These are phyloP conservation scores for Xylaria nigripes DNA, from an alignment of 495 filamentous ascomycete species.

Conservation along the genomic window DNA sequence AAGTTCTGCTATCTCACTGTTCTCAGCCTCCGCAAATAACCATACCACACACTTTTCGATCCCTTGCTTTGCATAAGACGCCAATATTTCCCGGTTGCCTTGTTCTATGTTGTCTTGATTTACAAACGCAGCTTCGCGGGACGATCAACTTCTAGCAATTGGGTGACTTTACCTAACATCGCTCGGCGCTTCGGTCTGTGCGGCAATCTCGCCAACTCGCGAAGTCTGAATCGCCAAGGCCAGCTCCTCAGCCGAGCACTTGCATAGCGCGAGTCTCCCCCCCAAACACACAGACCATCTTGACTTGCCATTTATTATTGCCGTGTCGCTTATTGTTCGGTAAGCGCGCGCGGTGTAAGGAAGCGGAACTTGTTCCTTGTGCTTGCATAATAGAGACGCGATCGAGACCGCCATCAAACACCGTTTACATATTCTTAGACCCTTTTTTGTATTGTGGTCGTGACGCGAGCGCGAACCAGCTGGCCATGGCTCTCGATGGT, in stretches of 20 bases:
- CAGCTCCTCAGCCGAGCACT: neutral
- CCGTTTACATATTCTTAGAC: neutral
- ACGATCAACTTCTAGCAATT: neutral
- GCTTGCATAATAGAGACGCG: constrained; percentile 1
- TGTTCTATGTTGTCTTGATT: neutral
- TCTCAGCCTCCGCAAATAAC: neutral
- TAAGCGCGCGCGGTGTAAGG: neutral
- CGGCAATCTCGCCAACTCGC: neutral
- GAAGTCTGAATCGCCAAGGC: neutral
- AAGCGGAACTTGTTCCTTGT: constrained; percentile 3
- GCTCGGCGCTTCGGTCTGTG: constrained; percentile 1
- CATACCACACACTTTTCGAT: neutral
- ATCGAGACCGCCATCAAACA: neutral
- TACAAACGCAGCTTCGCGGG: constrained; percentile 1
- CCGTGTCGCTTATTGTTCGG: neutral
- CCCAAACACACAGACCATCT: neutral
- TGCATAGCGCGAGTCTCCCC: neutral
- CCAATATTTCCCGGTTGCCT: neutral
- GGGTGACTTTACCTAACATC: neutral
- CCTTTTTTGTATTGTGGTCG: neutral
- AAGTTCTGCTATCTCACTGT: too few species aligned
- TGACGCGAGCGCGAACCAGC: constrained; percentile 6
- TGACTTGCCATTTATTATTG: neutral
- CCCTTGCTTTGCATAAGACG: neutral
- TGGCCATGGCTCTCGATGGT: constrained; percentile 52